Conservation (phyloP, 2,329 filamentous ascomycete species). For the Diaporthe longicolla region DNA sequence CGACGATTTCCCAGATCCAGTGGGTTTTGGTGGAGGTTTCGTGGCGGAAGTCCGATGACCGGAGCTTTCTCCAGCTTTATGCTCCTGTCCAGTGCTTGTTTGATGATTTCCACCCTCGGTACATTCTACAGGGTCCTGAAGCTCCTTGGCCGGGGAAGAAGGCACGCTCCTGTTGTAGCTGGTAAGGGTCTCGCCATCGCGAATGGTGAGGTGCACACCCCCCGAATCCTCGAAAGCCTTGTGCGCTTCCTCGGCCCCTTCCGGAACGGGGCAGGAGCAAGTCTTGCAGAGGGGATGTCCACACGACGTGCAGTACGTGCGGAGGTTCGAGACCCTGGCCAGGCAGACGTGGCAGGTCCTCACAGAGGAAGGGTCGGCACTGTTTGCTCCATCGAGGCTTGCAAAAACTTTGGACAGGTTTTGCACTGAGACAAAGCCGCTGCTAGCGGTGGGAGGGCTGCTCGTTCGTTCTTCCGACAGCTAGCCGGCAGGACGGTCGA, state of each 20-base stretch:
- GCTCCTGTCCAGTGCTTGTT: background rate
- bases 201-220: slow-evolving; percentile 40
- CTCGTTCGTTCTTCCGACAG: slow-evolving; percentile 56
- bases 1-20: slow-evolving; percentile 7
- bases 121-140: slow-evolving; percentile 13
- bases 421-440: slow-evolving; percentile 35
- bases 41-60: background rate
- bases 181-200: slow-evolving; percentile 41
- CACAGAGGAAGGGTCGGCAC: background rate
- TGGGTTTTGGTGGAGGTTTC: slow-evolving; percentile 6
- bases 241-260: slow-evolving; percentile 45
- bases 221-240: slow-evolving; percentile 43
- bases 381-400: slow-evolving; percentile 51
- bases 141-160: slow-evolving; percentile 22
- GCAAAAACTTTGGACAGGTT: slow-evolving; percentile 44
- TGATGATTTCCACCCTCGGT: background rate
- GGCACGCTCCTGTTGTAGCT: slow-evolving; percentile 42
- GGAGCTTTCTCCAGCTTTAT: background rate
- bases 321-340: slow-evolving; percentile 52
- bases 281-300: slow-evolving; percentile 65
- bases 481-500: slow-evolving; percentile 62
- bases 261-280: slow-evolving; percentile 57
- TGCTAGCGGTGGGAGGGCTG: background rate
- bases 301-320: slow-evolving; percentile 61
- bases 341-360: slow-evolving; percentile 67